phyloP scores from a whole-genome alignment of 257 asterid genomes.

The Nicotiana paniculata region DNA sequence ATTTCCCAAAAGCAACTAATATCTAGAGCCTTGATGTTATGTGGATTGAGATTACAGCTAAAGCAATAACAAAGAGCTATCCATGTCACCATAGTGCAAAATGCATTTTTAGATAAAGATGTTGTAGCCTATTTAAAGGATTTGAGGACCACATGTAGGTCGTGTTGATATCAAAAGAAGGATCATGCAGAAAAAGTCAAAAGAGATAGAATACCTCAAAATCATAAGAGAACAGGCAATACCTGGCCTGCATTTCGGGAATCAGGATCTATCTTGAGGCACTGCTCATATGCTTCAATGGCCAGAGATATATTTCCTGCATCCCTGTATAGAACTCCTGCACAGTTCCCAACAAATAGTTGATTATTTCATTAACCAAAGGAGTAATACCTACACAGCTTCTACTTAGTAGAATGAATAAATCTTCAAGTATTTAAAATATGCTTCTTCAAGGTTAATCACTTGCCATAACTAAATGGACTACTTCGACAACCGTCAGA shows the following conservation, averaged over 20 bases:
- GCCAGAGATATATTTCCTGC: constrained; percentile 95
- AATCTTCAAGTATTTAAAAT: neutral
- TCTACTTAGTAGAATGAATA: neutral
- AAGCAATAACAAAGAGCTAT: neutral
- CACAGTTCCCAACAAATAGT: constrained; percentile 2
- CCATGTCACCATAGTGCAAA: neutral
- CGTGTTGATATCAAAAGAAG: neutral
- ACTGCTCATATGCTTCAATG: constrained; percentile 97
- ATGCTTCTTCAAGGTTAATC: constrained; percentile 1
- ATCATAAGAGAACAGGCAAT: constrained; percentile 13
- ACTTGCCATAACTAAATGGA: neutral
- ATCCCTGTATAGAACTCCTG: constrained; percentile 98
- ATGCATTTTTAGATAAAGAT: neutral
- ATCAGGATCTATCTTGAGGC: constrained; percentile 97
- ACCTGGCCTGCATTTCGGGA: constrained; percentile 99
- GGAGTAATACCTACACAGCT: neutral
- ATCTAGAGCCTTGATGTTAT: neutral
- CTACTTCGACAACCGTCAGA: neutral
- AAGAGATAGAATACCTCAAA: neutral
- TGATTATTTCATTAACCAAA: neutral
- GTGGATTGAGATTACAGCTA: neutral
- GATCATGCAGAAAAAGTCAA: neutral
- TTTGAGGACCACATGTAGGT: neutral
- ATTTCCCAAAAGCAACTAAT: neutral
- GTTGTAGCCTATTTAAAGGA: neutral